phyloP scores from a whole-genome alignment of 2,329 filamentous ascomycete genomes.

The Escovopsis sp. region DNA sequence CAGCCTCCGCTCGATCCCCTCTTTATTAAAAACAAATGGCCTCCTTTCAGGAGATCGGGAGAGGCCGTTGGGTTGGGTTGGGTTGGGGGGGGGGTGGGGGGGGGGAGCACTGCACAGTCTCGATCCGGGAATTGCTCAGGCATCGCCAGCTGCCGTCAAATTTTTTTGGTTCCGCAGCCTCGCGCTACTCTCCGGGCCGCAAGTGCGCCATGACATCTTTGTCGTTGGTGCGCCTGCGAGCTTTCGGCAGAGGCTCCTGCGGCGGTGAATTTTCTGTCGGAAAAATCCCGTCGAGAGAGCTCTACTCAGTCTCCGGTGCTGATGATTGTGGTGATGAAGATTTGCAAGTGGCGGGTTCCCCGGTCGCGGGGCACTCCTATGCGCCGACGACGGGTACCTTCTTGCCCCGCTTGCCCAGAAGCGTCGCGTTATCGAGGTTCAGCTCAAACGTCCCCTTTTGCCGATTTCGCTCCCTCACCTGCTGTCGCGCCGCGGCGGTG shows the following conservation, averaged over 20 bases:
- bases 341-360: no score
- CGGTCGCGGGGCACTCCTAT: slow-evolving; percentile 11
- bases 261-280: slow-evolving; percentile 4
- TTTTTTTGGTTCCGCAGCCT: no score
- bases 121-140: no score
- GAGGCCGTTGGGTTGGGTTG: no score
- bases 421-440: slow-evolving; percentile 75
- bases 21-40: no score
- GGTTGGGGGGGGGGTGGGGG: no score
- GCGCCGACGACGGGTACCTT: slow-evolving; percentile 33
- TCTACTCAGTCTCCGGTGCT: slow-evolving; percentile 1
- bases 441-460: slow-evolving; percentile 81
- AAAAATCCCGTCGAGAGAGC: slow-evolving; percentile 7
- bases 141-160: no score
- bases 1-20: no score
- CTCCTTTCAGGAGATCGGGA: no score
- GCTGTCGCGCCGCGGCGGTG: slow-evolving; percentile 67
- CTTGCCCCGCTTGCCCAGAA: slow-evolving; percentile 57
- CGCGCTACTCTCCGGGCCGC: not conserved
- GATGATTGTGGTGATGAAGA: slow-evolving; percentile 1
- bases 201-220: slow-evolving; percentile 1
- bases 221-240: slow-evolving; percentile 1
- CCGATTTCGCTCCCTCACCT: slow-evolving; percentile 50
- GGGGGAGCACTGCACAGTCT: no score
- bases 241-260: not conserved